Conservation (phyloP, 2,329 filamentous ascomycete species). For the Paecilomyces formosus region DNA sequence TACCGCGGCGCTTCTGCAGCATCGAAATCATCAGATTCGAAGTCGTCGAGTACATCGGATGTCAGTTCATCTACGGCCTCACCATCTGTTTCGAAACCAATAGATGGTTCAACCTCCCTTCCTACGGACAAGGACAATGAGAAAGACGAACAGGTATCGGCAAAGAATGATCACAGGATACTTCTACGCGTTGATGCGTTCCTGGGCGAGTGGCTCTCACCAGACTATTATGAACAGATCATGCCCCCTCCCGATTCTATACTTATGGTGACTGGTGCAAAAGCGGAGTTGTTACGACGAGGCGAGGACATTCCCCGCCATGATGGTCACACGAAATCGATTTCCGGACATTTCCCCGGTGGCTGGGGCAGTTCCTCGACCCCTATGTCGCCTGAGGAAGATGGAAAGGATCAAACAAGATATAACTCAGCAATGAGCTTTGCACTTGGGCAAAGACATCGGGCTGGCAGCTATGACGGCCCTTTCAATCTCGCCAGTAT, state of each 20-base stretch:
- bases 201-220: conserved; percentile 89
- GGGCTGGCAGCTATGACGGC: conserved; percentile 39
- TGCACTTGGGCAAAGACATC: conserved; percentile 33
- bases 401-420: conserved; percentile 18
- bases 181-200: conserved; percentile 78
- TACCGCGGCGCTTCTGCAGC: conserved; percentile 14
- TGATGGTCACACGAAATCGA: conserved; percentile 26
- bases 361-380: conserved; percentile 44
- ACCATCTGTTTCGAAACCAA: conserved; percentile 27
- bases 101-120: conserved; percentile 1
- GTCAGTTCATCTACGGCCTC: conserved; percentile 14
- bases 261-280: conserved; percentile 82
- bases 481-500: conserved; percentile 13
- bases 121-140: neutral
- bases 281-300: conserved; percentile 72
- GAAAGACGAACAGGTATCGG: neutral
- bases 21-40: neutral
- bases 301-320: conserved; percentile 55
- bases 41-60: neutral
- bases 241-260: conserved; percentile 78
- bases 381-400: conserved; percentile 10
- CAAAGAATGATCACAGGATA: conserved; percentile 4
- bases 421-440: conserved; percentile 30
- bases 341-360: conserved; percentile 45
- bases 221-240: conserved; percentile 88